phyloP scores from a whole-genome alignment of 1,139 yeast genomes.

The Yamadazyma triangularis region DNA sequence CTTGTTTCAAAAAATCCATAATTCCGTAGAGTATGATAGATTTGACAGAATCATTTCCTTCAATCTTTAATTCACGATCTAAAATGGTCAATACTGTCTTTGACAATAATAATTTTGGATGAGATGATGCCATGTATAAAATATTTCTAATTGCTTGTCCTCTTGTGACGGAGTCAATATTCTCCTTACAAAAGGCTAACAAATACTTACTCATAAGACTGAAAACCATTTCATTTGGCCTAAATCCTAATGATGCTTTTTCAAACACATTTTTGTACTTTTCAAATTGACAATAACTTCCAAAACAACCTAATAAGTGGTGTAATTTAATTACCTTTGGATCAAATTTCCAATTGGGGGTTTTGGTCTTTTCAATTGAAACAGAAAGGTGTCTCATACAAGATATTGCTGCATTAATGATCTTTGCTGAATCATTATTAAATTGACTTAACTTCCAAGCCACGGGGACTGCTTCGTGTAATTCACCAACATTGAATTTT shows the following conservation, averaged over 20 bases:
- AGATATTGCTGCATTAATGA: conserved; percentile 60
- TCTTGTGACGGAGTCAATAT: conserved; percentile 28
- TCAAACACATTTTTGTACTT: conserved; percentile 32
- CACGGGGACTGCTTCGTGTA: conserved; percentile 68
- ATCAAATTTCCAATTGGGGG: conserved; percentile 23
- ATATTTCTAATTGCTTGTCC: conserved; percentile 54
- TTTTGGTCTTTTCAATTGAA: conserved; percentile 4
- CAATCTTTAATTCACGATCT: conserved; percentile 43
- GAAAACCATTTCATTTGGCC: conserved; percentile 48
- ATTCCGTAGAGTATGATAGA: conserved; percentile 52
- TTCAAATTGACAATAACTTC: conserved; percentile 61
- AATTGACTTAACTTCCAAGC: conserved; percentile 51
- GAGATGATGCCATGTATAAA: conserved; percentile 52
- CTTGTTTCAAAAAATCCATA: conserved; percentile 48
- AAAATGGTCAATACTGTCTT: conserved; percentile 48
- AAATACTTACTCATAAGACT: conserved; percentile 55
- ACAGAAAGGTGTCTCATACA: conserved; percentile 32
- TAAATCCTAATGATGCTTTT: conserved; percentile 26
- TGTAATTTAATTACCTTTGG: conserved; percentile 53
- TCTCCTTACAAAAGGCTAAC: conserved; percentile 41
- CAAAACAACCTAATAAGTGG: conserved; percentile 64
- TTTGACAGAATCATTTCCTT: no score
- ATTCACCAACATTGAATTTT: conserved; percentile 51
- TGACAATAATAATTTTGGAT: conserved; percentile 59
- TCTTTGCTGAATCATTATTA: conserved; percentile 40